Evolutionary conservation across 441 rosid species (phyloP), one percentile per base, ranked within the genome.

Genomic region (Jatropha multifida): DNA sequence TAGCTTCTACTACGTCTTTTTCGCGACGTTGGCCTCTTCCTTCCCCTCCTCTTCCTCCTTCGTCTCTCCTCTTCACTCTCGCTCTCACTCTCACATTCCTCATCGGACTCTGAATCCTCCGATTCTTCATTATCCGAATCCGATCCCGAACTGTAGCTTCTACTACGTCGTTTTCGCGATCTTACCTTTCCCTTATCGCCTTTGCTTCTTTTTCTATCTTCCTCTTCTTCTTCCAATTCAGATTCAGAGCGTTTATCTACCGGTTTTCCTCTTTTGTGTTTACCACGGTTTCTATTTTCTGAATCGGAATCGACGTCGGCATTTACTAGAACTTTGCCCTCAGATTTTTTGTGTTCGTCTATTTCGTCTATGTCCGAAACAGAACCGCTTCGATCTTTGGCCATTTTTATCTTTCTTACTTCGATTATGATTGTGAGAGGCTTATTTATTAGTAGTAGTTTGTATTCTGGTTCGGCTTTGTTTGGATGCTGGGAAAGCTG

Each of bases 331-430:
- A 79, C 48, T 69, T 73, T 78, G 11, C 72, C 69, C 74, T 38
- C 65, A 64, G 76, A 61, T 11, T 82, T 85, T 48, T 73, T 54
- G 42, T 65, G 84, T n/a, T 73, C 86, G n/a, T 75, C 77, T 2
- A 59, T 5, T 6, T 52, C 71, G n/a, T 69, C 79, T 71, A 63
- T 72, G 60, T 37, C 86, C 27, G 68, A 14, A 26, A 67, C 79
- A 59, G 85, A 65, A 58, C 80, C 84, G 68, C 83, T 84, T 78
- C 80, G 80, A 83, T 83, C 84, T 75, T 77, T 79, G 32, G 81
- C 87, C 92, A 88, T 92, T 69, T 7, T 56, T 5, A 17, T n/a
- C 11, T 56, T n/a, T 56, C 6, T 52, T 17, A 52, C 17, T 6
- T 56, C n/a, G 61, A 20, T 56, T 56, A 6, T 20, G 61, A 56